Conservation (phyloP, 2,329 filamentous ascomycete species). For the Alternaria arborescens region DNA sequence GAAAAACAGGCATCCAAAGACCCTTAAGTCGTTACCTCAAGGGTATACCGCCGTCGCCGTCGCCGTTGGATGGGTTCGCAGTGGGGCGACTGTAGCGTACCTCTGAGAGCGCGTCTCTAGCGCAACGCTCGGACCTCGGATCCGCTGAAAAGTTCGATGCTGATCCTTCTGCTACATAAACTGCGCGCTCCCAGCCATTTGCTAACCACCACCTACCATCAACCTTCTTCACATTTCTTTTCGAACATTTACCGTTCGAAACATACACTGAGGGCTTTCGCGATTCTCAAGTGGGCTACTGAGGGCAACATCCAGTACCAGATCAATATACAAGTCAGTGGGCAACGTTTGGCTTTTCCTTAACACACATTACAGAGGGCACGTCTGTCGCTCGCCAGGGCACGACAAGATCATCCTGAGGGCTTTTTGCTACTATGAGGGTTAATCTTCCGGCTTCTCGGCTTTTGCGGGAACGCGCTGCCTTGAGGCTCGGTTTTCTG, state of each 20-base stretch:
- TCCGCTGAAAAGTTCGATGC: conserved; percentile 26
- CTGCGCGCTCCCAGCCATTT: conserved; percentile 18
- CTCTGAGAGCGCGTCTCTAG: conserved; percentile 9
- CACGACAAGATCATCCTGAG: conserved; percentile 50
- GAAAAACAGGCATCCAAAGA: background rate
- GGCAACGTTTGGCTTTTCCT: conserved; percentile 52
- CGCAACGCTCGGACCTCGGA: conserved; percentile 6
- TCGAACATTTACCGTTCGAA: conserved; percentile 33
- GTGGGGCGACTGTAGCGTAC: conserved; percentile 15
- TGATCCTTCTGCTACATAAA: conserved; percentile 25
- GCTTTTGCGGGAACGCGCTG: conserved; percentile 63
- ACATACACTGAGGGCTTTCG: conserved; percentile 42
- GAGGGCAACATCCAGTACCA: conserved; percentile 44
- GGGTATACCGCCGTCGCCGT: conserved; percentile 7
- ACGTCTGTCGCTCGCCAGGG: conserved; percentile 48
- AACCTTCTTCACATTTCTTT: conserved; percentile 31
- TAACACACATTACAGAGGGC: conserved; percentile 50
- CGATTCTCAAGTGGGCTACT: conserved; percentile 47
- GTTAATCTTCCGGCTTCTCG: conserved; percentile 55
- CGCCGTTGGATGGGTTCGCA: conserved; percentile 8
- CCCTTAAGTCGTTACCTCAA: background rate
- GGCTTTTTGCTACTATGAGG: conserved; percentile 53
- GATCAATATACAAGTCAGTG: conserved; percentile 52
- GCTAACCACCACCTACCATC: conserved; percentile 24
- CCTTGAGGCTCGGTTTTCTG: conserved; percentile 56